These are phyloP conservation scores for Ramaria sp. DNA, from an alignment of 768 basidiomycete species.

Conservation along the genomic window DNA sequence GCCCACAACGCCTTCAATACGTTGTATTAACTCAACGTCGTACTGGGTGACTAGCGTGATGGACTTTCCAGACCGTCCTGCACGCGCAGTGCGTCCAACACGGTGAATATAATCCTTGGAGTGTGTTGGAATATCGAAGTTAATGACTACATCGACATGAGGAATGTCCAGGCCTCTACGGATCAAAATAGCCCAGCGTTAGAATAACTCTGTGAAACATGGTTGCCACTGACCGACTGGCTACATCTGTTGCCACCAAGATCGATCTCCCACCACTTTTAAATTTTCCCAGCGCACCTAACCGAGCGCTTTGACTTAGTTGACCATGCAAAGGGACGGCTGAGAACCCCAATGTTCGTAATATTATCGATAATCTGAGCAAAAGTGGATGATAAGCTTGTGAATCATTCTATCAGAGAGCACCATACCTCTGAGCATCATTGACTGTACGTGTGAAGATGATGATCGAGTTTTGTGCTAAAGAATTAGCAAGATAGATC, in stretches of 20 bases:
- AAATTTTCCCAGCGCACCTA: slow-evolving; percentile 91
- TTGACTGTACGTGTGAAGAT: slow-evolving; percentile 94
- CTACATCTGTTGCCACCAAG: slow-evolving; percentile 93
- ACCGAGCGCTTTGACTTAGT: slow-evolving; percentile 83
- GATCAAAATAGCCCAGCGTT: neutral
- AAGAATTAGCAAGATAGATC: slow-evolving; percentile 76
- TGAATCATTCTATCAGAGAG: neutral
- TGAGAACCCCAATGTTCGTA: slow-evolving; percentile 85
- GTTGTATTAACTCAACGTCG: slow-evolving; percentile 91
- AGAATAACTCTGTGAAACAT: neutral
- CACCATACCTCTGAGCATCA: slow-evolving; percentile 76
- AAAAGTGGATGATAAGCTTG: neutral
- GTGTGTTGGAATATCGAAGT: slow-evolving; percentile 95
- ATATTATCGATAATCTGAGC: slow-evolving; percentile 69
- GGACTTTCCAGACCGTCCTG: slow-evolving; percentile 93
- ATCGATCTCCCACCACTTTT: slow-evolving; percentile 88
- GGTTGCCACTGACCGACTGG: slow-evolving; percentile 56
- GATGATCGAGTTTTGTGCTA: slow-evolving; percentile 89
- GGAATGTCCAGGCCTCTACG: slow-evolving; percentile 88
- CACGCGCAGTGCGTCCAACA: slow-evolving; percentile 94
- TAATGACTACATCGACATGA: slow-evolving; percentile 91
- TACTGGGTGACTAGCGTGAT: slow-evolving; percentile 98
- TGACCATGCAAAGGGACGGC: slow-evolving; percentile 96
- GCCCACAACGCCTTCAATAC: slow-evolving; percentile 85
- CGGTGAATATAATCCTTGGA: slow-evolving; percentile 99